phyloP scores from a whole-genome alignment of 352 stramenopile genomes.

The Globisporangium radiosum region DNA sequence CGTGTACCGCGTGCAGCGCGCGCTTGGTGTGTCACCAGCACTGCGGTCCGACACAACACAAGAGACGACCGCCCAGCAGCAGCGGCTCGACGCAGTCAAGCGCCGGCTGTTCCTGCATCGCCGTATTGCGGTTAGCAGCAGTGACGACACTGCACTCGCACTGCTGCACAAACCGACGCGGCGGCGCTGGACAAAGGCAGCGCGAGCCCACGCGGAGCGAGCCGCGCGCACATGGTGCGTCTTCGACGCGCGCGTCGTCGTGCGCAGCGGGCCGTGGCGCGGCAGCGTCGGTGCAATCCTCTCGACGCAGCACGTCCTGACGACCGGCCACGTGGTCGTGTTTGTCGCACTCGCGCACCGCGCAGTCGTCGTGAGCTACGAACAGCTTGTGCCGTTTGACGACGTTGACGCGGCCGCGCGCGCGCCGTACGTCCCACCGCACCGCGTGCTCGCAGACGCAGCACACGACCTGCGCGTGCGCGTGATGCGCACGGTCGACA shows the following conservation, averaged over 20 bases:
- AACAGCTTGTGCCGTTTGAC: slow-evolving; percentile 33
- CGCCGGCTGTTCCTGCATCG: slow-evolving; percentile 40
- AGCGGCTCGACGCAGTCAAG: slow-evolving; percentile 39
- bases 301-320: slow-evolving; percentile 60
- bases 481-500: slow-evolving; percentile 26
- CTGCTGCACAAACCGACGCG: slow-evolving; percentile 13
- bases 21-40: slow-evolving; percentile 26
- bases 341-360: slow-evolving; percentile 49
- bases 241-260: slow-evolving; percentile 47
- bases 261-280: slow-evolving; percentile 41
- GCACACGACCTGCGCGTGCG: slow-evolving; percentile 35
- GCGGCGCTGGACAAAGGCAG: slow-evolving; percentile 42
- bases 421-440: slow-evolving; percentile 30
- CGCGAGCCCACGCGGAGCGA: slow-evolving; percentile 24
- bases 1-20: slow-evolving; percentile 30
- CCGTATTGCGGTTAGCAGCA: neutral
- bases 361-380: slow-evolving; percentile 49
- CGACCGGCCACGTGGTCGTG: slow-evolving; percentile 49
- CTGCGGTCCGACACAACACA: slow-evolving; percentile 55
- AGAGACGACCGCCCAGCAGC: slow-evolving; percentile 26
- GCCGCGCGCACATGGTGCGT: slow-evolving; percentile 41
- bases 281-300: slow-evolving; percentile 38
- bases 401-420: slow-evolving; percentile 38
- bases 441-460: slow-evolving; percentile 20
- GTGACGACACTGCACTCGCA: slow-evolving; percentile 5